These are phyloP conservation scores for Botrytis byssoidea DNA, from an alignment of 2,329 filamentous ascomycete species.

Conservation along the genomic window DNA sequence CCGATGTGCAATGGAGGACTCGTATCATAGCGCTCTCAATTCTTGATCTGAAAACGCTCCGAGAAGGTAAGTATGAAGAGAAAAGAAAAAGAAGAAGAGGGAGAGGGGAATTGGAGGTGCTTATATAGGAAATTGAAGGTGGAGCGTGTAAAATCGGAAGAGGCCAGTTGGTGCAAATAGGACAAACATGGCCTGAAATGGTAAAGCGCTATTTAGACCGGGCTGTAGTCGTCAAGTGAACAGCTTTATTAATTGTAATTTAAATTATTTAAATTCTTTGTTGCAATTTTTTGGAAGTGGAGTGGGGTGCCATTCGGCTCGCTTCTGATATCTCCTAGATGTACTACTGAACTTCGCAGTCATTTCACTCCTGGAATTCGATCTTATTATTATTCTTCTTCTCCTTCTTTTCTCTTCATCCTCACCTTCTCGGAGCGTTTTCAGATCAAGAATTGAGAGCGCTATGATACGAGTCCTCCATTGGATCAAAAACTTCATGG, in stretches of 20 bases:
- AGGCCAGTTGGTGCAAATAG: neutral
- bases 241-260: neutral
- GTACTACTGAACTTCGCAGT: too few species aligned
- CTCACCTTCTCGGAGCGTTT: slow-evolving; percentile 40
- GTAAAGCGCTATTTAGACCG: neutral
- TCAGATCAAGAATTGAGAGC: slow-evolving; percentile 37
- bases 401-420: slow-evolving; percentile 35
- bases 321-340: neutral
- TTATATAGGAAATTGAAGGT: neutral
- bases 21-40: slow-evolving; percentile 34
- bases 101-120: neutral
- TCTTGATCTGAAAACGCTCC: slow-evolving; percentile 35
- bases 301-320: neutral
- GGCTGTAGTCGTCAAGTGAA: neutral
- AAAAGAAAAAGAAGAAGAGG: slow-evolving; percentile 25
- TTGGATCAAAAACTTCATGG: slow-evolving; percentile 35
- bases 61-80: slow-evolving; percentile 43
- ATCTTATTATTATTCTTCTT: neutral
- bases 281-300: neutral
- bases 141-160: neutral
- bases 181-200: neutral
- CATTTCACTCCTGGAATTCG: neutral
- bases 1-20: slow-evolving; percentile 59
- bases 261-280: too few species aligned
- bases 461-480: slow-evolving; percentile 48